These are phyloP conservation scores for Penicillium sp. DNA, from an alignment of 2,329 filamentous ascomycete genomes.

Conservation along the genomic window DNA sequence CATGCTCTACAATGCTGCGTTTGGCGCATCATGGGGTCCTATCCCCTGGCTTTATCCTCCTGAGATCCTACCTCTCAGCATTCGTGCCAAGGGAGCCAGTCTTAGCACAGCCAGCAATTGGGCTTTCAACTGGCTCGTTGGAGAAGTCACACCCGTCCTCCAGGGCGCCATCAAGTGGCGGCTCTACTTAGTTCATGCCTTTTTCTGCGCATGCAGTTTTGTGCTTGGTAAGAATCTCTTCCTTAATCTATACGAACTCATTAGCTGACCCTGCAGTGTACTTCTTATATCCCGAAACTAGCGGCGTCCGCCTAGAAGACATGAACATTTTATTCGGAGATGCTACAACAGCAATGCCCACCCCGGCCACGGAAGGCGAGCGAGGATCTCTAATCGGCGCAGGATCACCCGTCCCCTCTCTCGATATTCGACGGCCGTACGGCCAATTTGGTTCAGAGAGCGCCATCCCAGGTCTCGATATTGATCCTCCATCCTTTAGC, in stretches of 20 bases:
- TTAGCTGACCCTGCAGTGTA: constrained; percentile 66
- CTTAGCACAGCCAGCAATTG: constrained; percentile 95
- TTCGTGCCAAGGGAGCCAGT: constrained; percentile 95
- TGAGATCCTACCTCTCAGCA: constrained; percentile 96
- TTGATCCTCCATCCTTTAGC: constrained; percentile 73
- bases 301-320: constrained; percentile 91
- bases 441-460: constrained; percentile 61
- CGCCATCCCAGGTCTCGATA: constrained; percentile 78
- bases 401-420: constrained; percentile 78
- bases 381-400: constrained; percentile 78
- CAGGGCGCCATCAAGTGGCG: constrained; percentile 94
- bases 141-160: constrained; percentile 89
- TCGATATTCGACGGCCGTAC: constrained; percentile 64
- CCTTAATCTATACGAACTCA: constrained; percentile 13
- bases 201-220: constrained; percentile 94
- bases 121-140: constrained; percentile 98
- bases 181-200: constrained; percentile 91
- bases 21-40: constrained; percentile 96
- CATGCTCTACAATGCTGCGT: constrained; percentile 97
- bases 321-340: constrained; percentile 97
- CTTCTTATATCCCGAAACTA: constrained; percentile 96
- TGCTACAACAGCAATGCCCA: constrained; percentile 79
- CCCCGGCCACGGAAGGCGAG: constrained; percentile 77
- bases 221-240: constrained; percentile 77
- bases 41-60: constrained; percentile 98